Conservation (phyloP, 2,329 filamentous ascomycete species). For the Daldinia sp. region DNA sequence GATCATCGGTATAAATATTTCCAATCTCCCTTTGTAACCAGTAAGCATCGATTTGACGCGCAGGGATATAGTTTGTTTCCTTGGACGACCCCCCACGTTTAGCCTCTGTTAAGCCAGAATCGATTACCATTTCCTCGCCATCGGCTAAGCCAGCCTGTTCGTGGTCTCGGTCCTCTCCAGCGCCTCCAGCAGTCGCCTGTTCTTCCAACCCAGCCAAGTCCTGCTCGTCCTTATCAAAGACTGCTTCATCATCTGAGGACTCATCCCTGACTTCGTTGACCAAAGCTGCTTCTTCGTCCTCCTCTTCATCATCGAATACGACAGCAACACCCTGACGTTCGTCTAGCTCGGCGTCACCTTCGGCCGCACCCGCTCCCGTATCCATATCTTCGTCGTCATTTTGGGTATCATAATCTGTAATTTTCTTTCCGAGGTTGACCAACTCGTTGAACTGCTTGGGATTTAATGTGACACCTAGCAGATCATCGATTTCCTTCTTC, state of each 20-base stretch:
- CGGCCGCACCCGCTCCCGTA: constrained; percentile 72
- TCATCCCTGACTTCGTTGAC: constrained; percentile 91
- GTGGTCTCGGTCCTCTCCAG: constrained; percentile 60
- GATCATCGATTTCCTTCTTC: constrained; percentile 96
- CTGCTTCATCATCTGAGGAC: constrained; percentile 83
- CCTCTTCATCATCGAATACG: constrained; percentile 92
- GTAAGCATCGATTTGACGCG: constrained; percentile 94
- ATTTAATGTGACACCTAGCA: constrained; percentile 83
- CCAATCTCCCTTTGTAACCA: constrained; percentile 97
- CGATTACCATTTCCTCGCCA: constrained; percentile 85
- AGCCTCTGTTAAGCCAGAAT: constrained; percentile 69
- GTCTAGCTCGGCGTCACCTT: constrained; percentile 82
- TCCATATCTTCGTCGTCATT: constrained; percentile 93
- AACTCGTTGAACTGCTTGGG: constrained; percentile 97
- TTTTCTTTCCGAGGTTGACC: constrained; percentile 97
- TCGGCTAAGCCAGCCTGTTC: constrained; percentile 65
- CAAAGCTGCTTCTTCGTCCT: constrained; percentile 82
- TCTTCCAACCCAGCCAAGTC: constrained; percentile 68
- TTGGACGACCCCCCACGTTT: constrained; percentile 61
- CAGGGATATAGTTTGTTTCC: constrained; percentile 75
- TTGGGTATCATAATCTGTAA: constrained; percentile 97
- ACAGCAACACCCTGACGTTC: constrained; percentile 97
- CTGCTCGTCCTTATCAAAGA: constrained; percentile 68
- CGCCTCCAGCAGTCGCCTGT: constrained; percentile 63
- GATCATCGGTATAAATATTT: constrained; percentile 87